phyloP scores from a whole-genome alignment of 129 eudicot genomes.

The Artemisia argyi region DNA sequence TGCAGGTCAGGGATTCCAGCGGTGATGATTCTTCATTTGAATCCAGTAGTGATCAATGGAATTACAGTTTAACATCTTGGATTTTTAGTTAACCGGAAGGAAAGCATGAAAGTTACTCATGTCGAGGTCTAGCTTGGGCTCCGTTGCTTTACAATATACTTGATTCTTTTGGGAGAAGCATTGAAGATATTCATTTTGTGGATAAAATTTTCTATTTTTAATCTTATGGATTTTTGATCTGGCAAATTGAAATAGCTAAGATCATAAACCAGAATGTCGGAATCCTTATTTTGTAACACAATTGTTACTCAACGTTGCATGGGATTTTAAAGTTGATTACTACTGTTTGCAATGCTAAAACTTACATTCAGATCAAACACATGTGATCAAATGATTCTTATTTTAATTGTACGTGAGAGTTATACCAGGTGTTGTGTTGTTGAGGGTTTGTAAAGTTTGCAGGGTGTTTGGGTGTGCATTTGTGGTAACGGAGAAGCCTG shows the following conservation, averaged over 20 bases:
- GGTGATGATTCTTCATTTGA: conserved; percentile 10
- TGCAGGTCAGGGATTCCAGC: conserved; percentile 37
- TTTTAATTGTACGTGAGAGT: too few relatives aligned
- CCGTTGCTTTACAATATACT: background rate
- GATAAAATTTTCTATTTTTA: background rate
- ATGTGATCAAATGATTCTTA: too few relatives aligned
- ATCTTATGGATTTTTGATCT: background rate
- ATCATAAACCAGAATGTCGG: background rate
- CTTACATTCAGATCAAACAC: too few relatives aligned
- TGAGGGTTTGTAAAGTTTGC: too few relatives aligned
- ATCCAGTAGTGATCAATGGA: conserved; percentile 19
- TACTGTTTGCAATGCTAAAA: too few relatives aligned
- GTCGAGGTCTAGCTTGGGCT: conserved; percentile 7
- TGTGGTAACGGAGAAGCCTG: too few relatives aligned
- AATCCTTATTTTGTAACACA: background rate
- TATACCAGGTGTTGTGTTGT: too few relatives aligned
- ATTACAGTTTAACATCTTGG: conserved; percentile 21
- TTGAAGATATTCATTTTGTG: conserved; percentile 14
- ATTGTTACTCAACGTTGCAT: conserved; percentile 1
- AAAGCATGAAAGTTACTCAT: conserved; percentile 21
- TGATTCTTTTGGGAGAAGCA: conserved; percentile 18
- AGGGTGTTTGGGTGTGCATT: too few relatives aligned
- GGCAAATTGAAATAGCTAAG: background rate
- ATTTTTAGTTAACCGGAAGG: conserved; percentile 30
- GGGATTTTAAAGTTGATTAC: background rate